phyloP scores from a whole-genome alignment of 257 asterid genomes.

The Solanum pimpinellifolium region DNA sequence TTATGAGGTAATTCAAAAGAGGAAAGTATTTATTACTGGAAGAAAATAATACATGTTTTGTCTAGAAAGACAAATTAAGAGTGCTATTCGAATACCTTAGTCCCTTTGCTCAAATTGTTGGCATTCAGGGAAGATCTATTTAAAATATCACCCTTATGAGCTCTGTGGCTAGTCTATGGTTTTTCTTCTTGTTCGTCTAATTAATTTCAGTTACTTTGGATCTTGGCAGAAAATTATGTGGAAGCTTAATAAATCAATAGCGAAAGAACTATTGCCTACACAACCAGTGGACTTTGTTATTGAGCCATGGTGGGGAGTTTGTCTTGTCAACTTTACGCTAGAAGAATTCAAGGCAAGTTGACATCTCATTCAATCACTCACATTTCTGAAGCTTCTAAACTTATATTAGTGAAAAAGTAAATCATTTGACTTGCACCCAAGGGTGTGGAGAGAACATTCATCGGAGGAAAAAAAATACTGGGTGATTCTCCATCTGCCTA shows the following conservation, averaged over 20 bases:
- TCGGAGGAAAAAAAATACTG: neutral
- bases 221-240: constrained; percentile 95
- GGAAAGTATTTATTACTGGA: neutral
- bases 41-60: neutral
- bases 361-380: constrained; percentile 1
- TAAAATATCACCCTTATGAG: neutral
- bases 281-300: constrained; percentile 86
- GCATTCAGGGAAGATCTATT: neutral
- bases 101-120: neutral
- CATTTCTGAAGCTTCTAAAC: neutral
- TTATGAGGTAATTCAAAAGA: neutral
- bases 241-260: constrained; percentile 98
- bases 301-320: constrained; percentile 99
- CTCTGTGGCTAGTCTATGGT: neutral
- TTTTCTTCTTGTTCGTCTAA: constrained; percentile 11
- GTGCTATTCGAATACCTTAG: neutral
- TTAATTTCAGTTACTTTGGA: constrained; percentile 29
- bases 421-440: neutral
- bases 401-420: neutral
- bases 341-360: constrained; percentile 91
- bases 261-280: constrained; percentile 81
- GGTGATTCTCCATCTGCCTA: neutral
- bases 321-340: constrained; percentile 91
- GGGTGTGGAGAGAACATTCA: neutral
- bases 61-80: neutral